phyloP scores from a whole-genome alignment of 2,329 filamentous ascomycete species.

The Trichocomaceae sp. region DNA sequence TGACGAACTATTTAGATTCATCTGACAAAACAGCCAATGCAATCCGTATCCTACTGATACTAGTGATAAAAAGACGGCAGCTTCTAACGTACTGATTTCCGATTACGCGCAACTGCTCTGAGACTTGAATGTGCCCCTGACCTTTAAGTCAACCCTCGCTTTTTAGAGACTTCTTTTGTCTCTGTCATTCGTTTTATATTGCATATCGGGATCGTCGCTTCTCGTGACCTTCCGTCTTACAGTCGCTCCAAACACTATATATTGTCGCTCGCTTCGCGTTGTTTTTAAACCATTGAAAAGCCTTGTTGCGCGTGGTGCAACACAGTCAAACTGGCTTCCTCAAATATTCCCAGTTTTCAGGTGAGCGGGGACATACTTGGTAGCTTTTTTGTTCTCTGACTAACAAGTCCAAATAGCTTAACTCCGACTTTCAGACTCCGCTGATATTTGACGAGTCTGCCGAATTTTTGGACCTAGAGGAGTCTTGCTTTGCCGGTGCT shows the following conservation, averaged over 20 bases:
- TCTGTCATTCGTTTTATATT: constrained; percentile 17
- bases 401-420: constrained; percentile 25
- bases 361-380: constrained; percentile 28
- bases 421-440: constrained; percentile 41
- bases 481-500: constrained; percentile 38
- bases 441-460: constrained; percentile 43
- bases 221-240: constrained; percentile 29
- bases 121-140: constrained; percentile 31
- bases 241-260: constrained; percentile 36
- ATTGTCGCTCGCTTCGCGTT: constrained; percentile 41
- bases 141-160: constrained; percentile 22
- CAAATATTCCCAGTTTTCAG: constrained; percentile 40
- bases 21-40: background rate
- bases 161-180: constrained; percentile 39
- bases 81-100: background rate
- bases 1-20: background rate
- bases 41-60: constrained; percentile 7
- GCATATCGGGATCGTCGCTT: constrained; percentile 25
- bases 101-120: background rate
- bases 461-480: constrained; percentile 41
- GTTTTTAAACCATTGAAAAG: constrained; percentile 23
- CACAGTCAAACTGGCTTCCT: constrained; percentile 46
- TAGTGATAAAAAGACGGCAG: background rate
- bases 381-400: constrained; percentile 6
- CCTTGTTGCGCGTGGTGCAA: constrained; percentile 39